Evolutionary conservation across 139 green algal species (phyloP).

Genomic region (Ostreobium quekettii): DNA sequence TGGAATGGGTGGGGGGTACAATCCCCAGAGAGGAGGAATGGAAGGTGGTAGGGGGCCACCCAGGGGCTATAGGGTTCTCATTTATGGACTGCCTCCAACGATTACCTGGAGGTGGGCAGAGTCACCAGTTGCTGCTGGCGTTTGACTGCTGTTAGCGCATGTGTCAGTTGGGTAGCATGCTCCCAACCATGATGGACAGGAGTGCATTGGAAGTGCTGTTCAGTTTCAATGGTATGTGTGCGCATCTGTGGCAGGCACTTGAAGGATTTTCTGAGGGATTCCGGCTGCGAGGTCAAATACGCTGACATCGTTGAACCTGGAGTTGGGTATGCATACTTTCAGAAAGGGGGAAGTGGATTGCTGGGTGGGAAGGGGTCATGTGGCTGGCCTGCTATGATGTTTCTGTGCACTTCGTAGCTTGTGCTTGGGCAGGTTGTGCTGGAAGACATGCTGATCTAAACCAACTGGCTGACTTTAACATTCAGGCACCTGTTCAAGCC

Average conservation of each 20-base stretch:
- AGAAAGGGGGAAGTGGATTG: too few species aligned
- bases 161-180: neutral
- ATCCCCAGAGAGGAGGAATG: neutral
- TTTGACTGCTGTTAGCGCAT: neutral
- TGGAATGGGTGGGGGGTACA: neutral
- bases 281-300: slow-evolving; percentile 14
- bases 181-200: neutral
- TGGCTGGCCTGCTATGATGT: too few species aligned
- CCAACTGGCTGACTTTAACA: too few species aligned
- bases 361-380: too few species aligned
- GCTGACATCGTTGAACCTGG: slow-evolving; percentile 14
- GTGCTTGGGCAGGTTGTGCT: too few species aligned
- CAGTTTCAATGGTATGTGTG: neutral
- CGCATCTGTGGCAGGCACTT: slow-evolving; percentile 8
- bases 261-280: slow-evolving; percentile 14
- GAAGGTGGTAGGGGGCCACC: neutral
- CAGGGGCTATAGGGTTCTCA: slow-evolving; percentile 1
- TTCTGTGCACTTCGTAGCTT: too few species aligned
- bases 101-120: slow-evolving; percentile 9
- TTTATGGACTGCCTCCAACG: neutral
- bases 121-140: neutral
- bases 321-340: slow-evolving; percentile 1
- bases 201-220: neutral
- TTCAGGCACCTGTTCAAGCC: too few species aligned
- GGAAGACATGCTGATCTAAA: too few species aligned